Evolutionary conservation across 306 rosid species (phyloP).

Genomic region (Rosa chinensis): DNA sequence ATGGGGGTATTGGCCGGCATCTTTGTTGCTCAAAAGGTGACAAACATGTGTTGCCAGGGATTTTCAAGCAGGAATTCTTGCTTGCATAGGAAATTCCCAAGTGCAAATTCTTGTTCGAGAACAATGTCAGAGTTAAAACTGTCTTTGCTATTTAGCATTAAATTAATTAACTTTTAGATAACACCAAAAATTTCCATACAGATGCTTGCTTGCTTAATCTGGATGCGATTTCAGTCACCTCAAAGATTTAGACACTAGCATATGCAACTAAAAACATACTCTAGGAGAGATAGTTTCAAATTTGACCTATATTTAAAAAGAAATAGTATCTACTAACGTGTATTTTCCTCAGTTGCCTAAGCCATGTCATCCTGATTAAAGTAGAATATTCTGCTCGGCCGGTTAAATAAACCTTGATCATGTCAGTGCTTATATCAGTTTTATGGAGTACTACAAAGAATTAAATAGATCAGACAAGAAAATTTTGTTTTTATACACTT

Average conservation of each 20-base stretch:
- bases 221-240: slow-evolving; percentile 6
- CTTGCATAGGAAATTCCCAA: background rate
- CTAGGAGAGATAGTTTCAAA: background rate
- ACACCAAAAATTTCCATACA: background rate
- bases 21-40: background rate
- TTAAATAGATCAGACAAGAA: background rate
- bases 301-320: background rate
- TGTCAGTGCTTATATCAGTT: background rate
- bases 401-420: background rate
- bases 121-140: background rate
- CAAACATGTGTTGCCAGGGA: background rate
- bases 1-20: background rate
- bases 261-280: background rate
- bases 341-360: background rate
- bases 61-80: background rate
- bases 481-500: background rate
- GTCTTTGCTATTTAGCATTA: background rate
- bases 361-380: background rate
- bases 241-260: background rate
- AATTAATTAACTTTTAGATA: background rate
- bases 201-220: background rate
- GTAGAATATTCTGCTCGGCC: background rate
- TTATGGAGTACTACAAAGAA: background rate
- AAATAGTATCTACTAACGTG: background rate
- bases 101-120: background rate